A percentile compares a stretch with the other conserved stretches of the same genome.
Conservation (phyloP, 768 basidiomycete genomes). For the Infundibulicybe gibba region DNA sequence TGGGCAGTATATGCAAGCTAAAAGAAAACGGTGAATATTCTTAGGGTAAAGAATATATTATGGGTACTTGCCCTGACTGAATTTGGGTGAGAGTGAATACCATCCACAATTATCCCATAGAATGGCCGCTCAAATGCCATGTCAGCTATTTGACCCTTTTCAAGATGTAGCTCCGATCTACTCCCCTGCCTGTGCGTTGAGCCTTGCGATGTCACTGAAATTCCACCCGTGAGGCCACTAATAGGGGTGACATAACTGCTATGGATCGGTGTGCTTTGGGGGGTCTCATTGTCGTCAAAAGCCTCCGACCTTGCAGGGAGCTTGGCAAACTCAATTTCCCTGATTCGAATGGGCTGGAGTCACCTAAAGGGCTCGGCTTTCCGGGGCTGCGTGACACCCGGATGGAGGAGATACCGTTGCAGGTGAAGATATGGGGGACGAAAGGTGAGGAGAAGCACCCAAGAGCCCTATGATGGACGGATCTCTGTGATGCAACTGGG, state of each 20-base stretch:
- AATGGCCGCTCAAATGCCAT: slow-evolving; percentile 69
- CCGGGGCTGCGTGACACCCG: background rate
- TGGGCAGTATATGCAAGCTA: slow-evolving; percentile 82
- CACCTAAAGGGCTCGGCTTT: background rate
- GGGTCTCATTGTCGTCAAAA: slow-evolving; percentile 43
- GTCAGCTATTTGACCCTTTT: slow-evolving; percentile 46
- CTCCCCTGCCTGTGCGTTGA: slow-evolving; percentile 11
- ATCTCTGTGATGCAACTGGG: slow-evolving; percentile 84
- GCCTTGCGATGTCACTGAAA: slow-evolving; percentile 10
- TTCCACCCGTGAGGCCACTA: slow-evolving; percentile 15
- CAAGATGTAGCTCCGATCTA: slow-evolving; percentile 34
- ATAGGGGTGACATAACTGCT: slow-evolving; percentile 6
- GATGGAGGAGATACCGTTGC: slow-evolving; percentile 9
- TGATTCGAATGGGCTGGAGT: slow-evolving; percentile 6
- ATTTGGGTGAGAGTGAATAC: slow-evolving; percentile 88
- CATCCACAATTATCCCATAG: slow-evolving; percentile 89
- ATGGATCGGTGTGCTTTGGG: slow-evolving; percentile 1
- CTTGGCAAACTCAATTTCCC: background rate
- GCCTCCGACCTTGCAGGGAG: slow-evolving; percentile 41
- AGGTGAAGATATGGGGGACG: slow-evolving; percentile 31
- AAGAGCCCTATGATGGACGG: slow-evolving; percentile 89
- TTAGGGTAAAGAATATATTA: background rate
- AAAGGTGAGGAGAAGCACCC: slow-evolving; percentile 68
- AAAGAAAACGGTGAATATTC: background rate
- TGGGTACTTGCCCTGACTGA: slow-evolving; percentile 67